Evolutionary conservation across 2,329 filamentous ascomycete genomes (phyloP).

Genomic region (Zymoseptoria ardabiliae): DNA sequence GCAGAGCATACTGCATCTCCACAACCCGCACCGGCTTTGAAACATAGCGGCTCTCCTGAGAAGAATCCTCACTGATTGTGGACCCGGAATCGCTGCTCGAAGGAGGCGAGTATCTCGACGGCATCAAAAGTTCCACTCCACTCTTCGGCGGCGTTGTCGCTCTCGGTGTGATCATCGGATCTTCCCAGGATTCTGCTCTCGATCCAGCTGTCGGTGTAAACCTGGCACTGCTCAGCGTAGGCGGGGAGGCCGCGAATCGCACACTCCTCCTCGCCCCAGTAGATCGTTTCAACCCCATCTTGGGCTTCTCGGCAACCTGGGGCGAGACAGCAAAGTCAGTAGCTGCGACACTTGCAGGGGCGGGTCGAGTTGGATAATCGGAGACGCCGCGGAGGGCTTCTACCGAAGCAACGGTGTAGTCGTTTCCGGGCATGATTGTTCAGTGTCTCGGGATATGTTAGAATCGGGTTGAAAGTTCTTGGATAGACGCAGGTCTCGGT

Average conservation of each 20-base stretch:
- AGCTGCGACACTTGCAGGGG: not conserved
- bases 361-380: not conserved
- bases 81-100: not conserved
- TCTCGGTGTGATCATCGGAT: not conserved
- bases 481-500: not conserved
- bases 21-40: not conserved
- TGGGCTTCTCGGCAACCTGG: not conserved
- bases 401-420: constrained; percentile 4
- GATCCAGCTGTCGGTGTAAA: constrained; percentile 1
- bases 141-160: not conserved
- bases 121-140: not conserved
- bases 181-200: constrained; percentile 5
- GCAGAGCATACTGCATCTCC: not conserved
- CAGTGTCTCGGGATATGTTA: not conserved
- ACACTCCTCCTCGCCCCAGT: constrained; percentile 6
- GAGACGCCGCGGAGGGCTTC: not conserved
- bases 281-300: not conserved
- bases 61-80: not conserved
- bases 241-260: constrained; percentile 8
- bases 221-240: not conserved
- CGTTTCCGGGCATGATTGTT: not conserved
- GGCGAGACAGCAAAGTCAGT: constrained; percentile 4
- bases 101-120: not conserved
- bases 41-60: constrained; percentile 9
- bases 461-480: not conserved